Conservation (phyloP, 2,329 filamentous ascomycete species). For the Ascochyta rabiei region DNA sequence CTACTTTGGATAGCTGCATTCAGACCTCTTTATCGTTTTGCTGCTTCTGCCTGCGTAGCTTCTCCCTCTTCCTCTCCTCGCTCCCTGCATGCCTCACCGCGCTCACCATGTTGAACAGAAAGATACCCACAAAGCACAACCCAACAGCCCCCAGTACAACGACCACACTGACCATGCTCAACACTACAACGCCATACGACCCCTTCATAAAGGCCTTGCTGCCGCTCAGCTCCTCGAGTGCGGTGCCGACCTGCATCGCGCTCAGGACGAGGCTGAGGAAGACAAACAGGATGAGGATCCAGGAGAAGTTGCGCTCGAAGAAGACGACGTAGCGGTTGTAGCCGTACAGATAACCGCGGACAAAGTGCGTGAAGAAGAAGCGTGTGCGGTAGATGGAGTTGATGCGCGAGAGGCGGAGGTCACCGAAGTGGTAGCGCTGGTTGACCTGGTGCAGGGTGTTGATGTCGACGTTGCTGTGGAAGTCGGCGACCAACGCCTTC, state of each 20-base stretch:
- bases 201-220: conserved; percentile 33
- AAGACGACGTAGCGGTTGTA: conserved; percentile 50
- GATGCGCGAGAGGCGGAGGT: conserved; percentile 43
- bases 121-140: conserved; percentile 39
- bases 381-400: conserved; percentile 46
- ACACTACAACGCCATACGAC: conserved; percentile 43
- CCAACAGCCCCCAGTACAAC: conserved; percentile 36
- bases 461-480: conserved; percentile 34
- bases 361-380: conserved; percentile 42
- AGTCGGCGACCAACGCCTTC: conserved; percentile 40
- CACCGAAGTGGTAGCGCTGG: conserved; percentile 45
- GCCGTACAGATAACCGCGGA: conserved; percentile 48
- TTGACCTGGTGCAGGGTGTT: conserved; percentile 45
- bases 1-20: too few species aligned
- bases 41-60: conserved; percentile 14
- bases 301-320: conserved; percentile 47
- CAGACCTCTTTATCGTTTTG: neutral
- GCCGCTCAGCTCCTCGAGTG: conserved; percentile 30
- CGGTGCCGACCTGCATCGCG: conserved; percentile 48
- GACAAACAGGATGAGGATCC: conserved; percentile 47
- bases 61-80: conserved; percentile 44
- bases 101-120: conserved; percentile 45
- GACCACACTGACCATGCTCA: conserved; percentile 43
- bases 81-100: conserved; percentile 41
- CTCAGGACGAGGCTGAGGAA: conserved; percentile 46